A percentile compares a stretch with the other conserved stretches of the same genome.
phyloP scores from a whole-genome alignment of 176 grass and related monocot genomes.

The Zoysia pacifica region DNA sequence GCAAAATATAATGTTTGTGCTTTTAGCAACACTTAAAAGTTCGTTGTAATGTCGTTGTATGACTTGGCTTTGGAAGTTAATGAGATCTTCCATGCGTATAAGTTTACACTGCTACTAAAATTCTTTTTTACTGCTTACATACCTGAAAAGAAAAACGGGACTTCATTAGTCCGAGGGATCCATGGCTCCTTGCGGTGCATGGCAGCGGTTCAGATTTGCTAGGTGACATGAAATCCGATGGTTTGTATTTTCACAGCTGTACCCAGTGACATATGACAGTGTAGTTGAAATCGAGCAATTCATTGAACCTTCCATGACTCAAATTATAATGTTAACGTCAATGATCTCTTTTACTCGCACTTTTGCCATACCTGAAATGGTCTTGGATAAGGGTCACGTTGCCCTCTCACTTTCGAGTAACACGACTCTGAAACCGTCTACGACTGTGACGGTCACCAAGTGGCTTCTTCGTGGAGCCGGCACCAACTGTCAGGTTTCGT shows the following conservation, averaged over 20 bases:
- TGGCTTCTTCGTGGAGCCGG: background rate
- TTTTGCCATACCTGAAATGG: background rate
- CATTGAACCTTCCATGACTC: too few relatives aligned
- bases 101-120: background rate
- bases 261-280: too few relatives aligned
- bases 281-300: too few relatives aligned
- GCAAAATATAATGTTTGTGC: slow-evolving; percentile 1
- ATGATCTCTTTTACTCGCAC: background rate
- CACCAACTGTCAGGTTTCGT: background rate
- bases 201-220: too few relatives aligned
- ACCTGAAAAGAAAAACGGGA: background rate
- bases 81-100: slow-evolving; percentile 30
- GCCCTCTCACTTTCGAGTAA: slow-evolving; percentile 25
- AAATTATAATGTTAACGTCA: background rate
- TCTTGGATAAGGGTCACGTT: slow-evolving; percentile 39
- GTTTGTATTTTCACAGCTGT: too few relatives aligned
- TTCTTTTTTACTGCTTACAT: too few relatives aligned
- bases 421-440: slow-evolving; percentile 35
- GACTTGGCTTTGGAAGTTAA: slow-evolving; percentile 26
- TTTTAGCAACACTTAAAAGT: slow-evolving; percentile 8
- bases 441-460: slow-evolving; percentile 23
- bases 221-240: too few relatives aligned
- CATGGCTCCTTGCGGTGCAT: background rate
- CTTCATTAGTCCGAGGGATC: background rate
- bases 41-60: slow-evolving; percentile 33